Evolutionary conservation across 2,329 filamentous ascomycete species (phyloP).

Genomic region (Aspergillus glaucus): DNA sequence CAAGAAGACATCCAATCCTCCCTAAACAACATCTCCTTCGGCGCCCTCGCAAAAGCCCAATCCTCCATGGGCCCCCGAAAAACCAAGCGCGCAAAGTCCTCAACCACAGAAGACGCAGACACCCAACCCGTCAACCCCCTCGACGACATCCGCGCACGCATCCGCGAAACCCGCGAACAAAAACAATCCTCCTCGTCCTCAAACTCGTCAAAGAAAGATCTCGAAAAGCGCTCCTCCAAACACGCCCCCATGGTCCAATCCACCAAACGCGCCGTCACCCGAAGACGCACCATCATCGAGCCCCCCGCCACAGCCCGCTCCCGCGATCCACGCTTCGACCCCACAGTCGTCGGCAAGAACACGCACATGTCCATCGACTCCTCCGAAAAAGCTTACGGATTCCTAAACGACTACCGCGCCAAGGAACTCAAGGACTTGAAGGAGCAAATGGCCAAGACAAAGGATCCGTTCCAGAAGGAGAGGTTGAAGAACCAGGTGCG

Average conservation of each 20-base stretch:
- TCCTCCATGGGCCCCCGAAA: constrained; percentile 52
- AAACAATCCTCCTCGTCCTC: constrained; percentile 28
- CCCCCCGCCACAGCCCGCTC: constrained; percentile 51
- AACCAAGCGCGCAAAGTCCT: constrained; percentile 19
- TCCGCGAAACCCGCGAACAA: constrained; percentile 39
- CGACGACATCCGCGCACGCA: constrained; percentile 33
- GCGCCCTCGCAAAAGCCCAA: constrained; percentile 82
- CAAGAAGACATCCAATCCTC: constrained; percentile 32
- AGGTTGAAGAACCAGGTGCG: constrained; percentile 65
- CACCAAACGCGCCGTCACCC: constrained; percentile 75
- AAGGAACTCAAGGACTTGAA: constrained; percentile 74
- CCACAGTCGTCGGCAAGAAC: constrained; percentile 42
- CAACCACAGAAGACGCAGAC: constrained; percentile 9
- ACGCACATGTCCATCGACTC: constrained; percentile 33
- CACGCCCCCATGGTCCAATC: constrained; percentile 81
- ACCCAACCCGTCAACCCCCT: constrained; percentile 22
- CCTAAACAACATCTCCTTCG: constrained; percentile 69
- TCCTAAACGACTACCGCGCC: constrained; percentile 78
- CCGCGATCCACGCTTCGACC: constrained; percentile 86
- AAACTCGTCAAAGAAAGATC: constrained; percentile 9
- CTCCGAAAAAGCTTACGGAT: constrained; percentile 71
- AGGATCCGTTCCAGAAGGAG: constrained; percentile 60
- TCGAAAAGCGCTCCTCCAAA: constrained; percentile 59
- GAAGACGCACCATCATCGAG: constrained; percentile 67
- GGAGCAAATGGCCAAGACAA: constrained; percentile 59